Evolutionary conservation across 2,329 filamentous ascomycete species (phyloP), one percentile per base, ranked within the genome.

Genomic region (Diaporthe sp.): DNA sequence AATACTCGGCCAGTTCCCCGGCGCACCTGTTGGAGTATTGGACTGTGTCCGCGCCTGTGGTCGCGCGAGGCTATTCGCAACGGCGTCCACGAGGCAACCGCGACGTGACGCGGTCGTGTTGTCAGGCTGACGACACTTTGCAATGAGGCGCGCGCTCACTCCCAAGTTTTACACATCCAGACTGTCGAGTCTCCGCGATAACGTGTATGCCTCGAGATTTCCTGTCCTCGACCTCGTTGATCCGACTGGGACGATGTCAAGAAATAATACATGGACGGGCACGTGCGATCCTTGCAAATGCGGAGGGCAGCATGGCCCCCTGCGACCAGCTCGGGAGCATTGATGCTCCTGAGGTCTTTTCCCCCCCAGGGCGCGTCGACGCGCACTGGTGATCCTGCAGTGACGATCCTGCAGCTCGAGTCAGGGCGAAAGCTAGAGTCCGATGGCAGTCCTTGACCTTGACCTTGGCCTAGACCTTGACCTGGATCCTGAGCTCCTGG

Each of bases 371-470:
- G 65, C 65, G 65, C 47, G 65, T 68, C 65, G 31, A 53, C 65
- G 31, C 34, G 47, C 65, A 68, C 47, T 68, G 44, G 65, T 70
- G 42, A 65, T 49, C 42, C 42, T 65, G 61, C 61, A 65, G 61
- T 34, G 65, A 55, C 65, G 65, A 55, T 55, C 65, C 65, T 70
- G 65, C 65, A 70, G 65, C 65, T 55, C 65, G 65, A 70, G 65
- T 70, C 65, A 70, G 60, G 37, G 60, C 5, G 25, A 65, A 47
- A 63, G 60, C 39, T 65, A 65, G 49, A 31, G 13, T 31, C 49
- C 5, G 61, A 12, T 13, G 63, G 20, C 15, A 39, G 17, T 20
- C 22, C 65, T 70, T 28, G 47, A 25, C 47, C 25, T 68, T 17
- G 63, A 60, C 57, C 22, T n/a, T 34, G 63, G 13, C 31, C 20